Base-by-base conservation (phyloP, 441 rosid species). In the Lagerstroemia fauriei region DNA sequence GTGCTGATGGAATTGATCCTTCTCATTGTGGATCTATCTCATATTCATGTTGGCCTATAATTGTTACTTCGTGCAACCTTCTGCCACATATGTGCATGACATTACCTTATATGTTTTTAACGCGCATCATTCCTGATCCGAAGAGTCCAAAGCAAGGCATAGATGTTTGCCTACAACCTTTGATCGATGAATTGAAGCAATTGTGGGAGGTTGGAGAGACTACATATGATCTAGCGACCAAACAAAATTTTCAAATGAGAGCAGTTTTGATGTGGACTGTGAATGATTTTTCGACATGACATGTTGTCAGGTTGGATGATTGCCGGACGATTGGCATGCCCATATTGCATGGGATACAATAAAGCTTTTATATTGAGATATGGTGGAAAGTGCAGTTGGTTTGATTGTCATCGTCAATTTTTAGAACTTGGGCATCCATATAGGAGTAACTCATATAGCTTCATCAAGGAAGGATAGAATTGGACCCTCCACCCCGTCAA, bases 251-350 rank as follows among this genome's bases (percentile, higher is more conserved):
- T 32, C 2, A 16, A 3, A 9, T 79, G 14, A 50, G 31, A 25
- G 80, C 38, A 4, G 20, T 56, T 0, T 20, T 83, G 20, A 10
- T 83, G 46, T 75, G 44, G 77, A 80, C 72, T 9, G 61, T 80
- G 2, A 73, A 13, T 50, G 51, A 75, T 9, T 66, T 83, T 46
- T 8, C 53, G 1, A 12, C 27, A 46, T 18, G 50, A 22, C 7
- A 75, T 51, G 4, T 4, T 79, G 12, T 69, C 20, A 0, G 53
- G 76, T 2, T 77, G 77, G 31, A 41, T 14, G 9, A 82, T 59
- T 7, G 61, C 44, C 7, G 72, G 77, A 20, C 10, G 48, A 0
- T 27, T 11, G 5, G 34, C 78, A 41, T 78, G 74, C 20, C 78
- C 25, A 13, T 16, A 12, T 29, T 75, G 34, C 68, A 63, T 24